Conservation (phyloP, 352 stramenopile species). For the Phytophthora melonis region DNA sequence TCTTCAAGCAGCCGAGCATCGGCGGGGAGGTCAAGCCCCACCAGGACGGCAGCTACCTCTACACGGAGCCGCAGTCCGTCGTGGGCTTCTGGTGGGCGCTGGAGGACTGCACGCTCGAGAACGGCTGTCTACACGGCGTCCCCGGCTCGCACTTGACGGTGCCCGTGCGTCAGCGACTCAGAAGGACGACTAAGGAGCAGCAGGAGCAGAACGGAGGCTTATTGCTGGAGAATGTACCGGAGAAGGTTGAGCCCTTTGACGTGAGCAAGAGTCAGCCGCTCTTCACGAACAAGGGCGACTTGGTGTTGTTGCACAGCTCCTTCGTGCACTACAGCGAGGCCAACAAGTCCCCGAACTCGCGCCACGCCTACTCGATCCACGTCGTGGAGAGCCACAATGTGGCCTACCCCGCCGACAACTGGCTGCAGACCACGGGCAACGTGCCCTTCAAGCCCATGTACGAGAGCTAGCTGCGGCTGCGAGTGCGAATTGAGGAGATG, state of each 20-base stretch:
- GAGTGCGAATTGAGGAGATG: background rate
- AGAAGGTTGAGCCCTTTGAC: constrained; percentile 64
- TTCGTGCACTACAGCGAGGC: constrained; percentile 96
- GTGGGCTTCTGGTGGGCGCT: constrained; percentile 96
- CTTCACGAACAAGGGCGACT: constrained; percentile 93
- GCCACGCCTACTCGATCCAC: constrained; percentile 97
- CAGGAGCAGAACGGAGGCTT: constrained; percentile 44
- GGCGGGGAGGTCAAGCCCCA: constrained; percentile 95
- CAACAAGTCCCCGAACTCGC: constrained; percentile 89
- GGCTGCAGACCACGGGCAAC: constrained; percentile 92
- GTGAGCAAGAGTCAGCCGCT: constrained; percentile 66
- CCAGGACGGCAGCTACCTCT: constrained; percentile 98
- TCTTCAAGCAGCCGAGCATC: constrained; percentile 96
- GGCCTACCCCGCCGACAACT: constrained; percentile 92
- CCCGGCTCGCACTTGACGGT: constrained; percentile 90
- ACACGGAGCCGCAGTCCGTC: constrained; percentile 95
- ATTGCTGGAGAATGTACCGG: constrained; percentile 72
- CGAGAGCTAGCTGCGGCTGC: constrained; percentile 20
- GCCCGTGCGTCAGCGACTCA: constrained; percentile 86
- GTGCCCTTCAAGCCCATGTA: constrained; percentile 75
- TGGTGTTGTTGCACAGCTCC: constrained; percentile 93
- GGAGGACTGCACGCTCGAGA: constrained; percentile 95
- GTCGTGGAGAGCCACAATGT: constrained; percentile 93
- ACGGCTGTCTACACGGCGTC: constrained; percentile 96
- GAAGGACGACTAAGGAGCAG: constrained; percentile 69